Evolutionary conservation across 2,329 filamentous ascomycete species (phyloP), one percentile per base, ranked within the genome.

Genomic region (Diaporthe sp.): DNA sequence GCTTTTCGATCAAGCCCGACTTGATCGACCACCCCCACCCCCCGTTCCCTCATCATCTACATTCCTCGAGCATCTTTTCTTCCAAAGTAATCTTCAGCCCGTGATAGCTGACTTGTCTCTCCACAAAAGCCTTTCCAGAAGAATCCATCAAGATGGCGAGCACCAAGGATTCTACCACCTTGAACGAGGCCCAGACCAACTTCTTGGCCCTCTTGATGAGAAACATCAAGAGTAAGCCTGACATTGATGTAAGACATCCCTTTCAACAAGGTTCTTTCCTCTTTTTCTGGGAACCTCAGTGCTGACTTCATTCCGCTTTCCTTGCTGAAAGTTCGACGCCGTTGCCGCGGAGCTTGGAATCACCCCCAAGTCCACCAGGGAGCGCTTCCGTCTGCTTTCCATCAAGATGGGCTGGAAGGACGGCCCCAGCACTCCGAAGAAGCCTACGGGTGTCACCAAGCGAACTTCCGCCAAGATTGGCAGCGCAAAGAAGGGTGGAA

Each of bases 301-400:
- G 12, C 65, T 70, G 49, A 70, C 49, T 55, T 70, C 49, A 10
- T 34, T 34, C 8, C 28, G 15, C 20, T 31, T 28, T 28, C 1
- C 47, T 15, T n/a, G 5, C 57, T 7, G 34, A 60, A 31, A 76
- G 75, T 80, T 77, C 76, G 79, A 78, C 4, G 47, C 37, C 0
- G 53, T 80, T 5, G 75, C 72, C 4, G 10, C 25, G 9, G 60
- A 63, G 13, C 37, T 72, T 17, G 75, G 75, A 22, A 20, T 71
- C 28, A 72, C 71, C 47, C 67, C 39, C 8, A 75, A 77, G 55
- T 73, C 71, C 3, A 68, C 77, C 47, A 71, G 42, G 25, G 78
- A 78, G 71, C 78, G 79, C 63, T 80, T 76, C 71, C 73, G 77
- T 22, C 31, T 77, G 9, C 44, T 80, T 4, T 67, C 73, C 2